These are phyloP conservation scores for Cladosporium velox DNA, from an alignment of 2,329 filamentous ascomycete species.

Conservation along the genomic window DNA sequence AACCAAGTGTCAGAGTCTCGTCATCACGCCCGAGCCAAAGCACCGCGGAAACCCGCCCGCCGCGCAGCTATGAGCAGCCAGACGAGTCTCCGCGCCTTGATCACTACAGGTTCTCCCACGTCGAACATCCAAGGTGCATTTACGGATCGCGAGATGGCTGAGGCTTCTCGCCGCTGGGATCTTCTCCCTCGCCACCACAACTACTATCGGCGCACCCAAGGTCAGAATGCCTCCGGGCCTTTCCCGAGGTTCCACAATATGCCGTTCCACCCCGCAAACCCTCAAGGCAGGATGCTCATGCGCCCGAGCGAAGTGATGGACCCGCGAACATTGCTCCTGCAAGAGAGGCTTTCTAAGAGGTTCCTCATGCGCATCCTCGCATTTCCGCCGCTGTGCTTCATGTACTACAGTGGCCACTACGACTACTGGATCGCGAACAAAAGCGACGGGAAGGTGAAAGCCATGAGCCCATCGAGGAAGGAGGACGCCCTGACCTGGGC, in stretches of 20 bases:
- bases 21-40: background rate
- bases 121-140: conserved; percentile 24
- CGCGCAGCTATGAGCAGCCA: conserved; percentile 25
- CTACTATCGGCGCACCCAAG: background rate
- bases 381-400: conserved; percentile 28
- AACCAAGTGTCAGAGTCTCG: background rate
- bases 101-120: conserved; percentile 22
- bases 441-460: conserved; percentile 26
- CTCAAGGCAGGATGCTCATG: background rate
- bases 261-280: background rate
- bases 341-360: conserved; percentile 9
- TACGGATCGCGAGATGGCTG: conserved; percentile 22
- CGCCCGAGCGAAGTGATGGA: conserved; percentile 1
- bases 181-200: conserved; percentile 6
- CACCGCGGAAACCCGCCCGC: background rate
- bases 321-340: background rate
- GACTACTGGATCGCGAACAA: conserved; percentile 27
- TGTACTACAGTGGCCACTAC: conserved; percentile 25
- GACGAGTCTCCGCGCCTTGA: conserved; percentile 22
- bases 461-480: conserved; percentile 30
- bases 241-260: conserved; percentile 16
- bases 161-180: conserved; percentile 21
- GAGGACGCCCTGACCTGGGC: conserved; percentile 25
- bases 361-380: conserved; percentile 25
- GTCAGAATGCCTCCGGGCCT: conserved; percentile 10